Evolutionary conservation across 2,329 filamentous ascomycete species (phyloP).

Genomic region (Neonectria neomacrospora): DNA sequence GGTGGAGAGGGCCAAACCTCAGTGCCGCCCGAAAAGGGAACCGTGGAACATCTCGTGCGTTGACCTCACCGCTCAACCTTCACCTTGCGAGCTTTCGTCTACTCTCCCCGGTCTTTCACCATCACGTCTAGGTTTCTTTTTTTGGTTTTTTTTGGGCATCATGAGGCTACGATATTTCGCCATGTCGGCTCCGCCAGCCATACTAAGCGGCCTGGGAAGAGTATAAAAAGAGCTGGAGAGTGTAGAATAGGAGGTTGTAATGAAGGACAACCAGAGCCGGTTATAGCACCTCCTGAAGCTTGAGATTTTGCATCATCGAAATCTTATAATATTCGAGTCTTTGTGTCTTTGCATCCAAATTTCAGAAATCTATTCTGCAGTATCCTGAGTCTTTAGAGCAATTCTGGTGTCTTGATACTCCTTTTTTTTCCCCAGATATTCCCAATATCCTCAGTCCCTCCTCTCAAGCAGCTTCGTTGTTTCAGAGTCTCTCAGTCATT

Average conservation of each 20-base stretch:
- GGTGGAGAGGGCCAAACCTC: slow-evolving; percentile 26
- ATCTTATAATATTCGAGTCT: not conserved
- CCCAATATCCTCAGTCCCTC: not conserved
- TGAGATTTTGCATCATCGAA: slow-evolving; percentile 8
- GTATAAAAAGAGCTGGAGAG: slow-evolving; percentile 18
- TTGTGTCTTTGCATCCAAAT: not conserved
- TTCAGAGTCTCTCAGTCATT: not conserved
- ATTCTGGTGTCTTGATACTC: not conserved
- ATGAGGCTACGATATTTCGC: slow-evolving; percentile 13
- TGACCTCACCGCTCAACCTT: slow-evolving; percentile 31
- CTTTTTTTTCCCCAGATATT: not conserved
- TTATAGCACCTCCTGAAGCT: slow-evolving; percentile 4
- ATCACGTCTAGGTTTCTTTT: slow-evolving; percentile 14
- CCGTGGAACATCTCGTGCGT: slow-evolving; percentile 40
- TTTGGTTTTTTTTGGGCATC: slow-evolving; percentile 14
- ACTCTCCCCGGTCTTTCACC: slow-evolving; percentile 21
- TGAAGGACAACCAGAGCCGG: slow-evolving; percentile 8
- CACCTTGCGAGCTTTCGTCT: slow-evolving; percentile 14
- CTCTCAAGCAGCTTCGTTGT: not conserved
- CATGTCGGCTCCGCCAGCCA: slow-evolving; percentile 14
- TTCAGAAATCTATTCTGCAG: slow-evolving; percentile 12
- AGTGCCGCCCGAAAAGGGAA: slow-evolving; percentile 39
- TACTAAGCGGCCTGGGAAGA: slow-evolving; percentile 2
- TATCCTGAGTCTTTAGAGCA: not conserved
- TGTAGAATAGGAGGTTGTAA: slow-evolving; percentile 1